Conservation (phyloP, 345 rosid genomes). For the Balakata baccata region DNA sequence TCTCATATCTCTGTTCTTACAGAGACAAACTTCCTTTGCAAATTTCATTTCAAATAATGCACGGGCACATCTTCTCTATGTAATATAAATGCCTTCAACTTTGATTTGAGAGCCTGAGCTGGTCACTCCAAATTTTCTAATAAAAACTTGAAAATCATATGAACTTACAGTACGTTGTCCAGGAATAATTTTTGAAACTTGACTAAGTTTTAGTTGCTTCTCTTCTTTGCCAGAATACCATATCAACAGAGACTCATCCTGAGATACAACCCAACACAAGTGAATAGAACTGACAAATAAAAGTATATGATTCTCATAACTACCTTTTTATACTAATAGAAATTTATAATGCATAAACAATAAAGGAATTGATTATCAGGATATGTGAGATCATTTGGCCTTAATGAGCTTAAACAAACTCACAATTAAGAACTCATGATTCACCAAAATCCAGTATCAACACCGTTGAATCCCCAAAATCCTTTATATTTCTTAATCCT, state of each 20-base stretch:
- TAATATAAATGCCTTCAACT: neutral
- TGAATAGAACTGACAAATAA: conserved; percentile 8
- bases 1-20: too few relatives aligned
- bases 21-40: neutral
- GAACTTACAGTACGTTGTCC: conserved; percentile 71
- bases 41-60: neutral
- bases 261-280: conserved; percentile 17
- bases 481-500: neutral
- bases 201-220: conserved; percentile 54
- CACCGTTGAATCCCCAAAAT: neutral
- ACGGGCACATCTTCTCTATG: neutral
- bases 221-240: conserved; percentile 69
- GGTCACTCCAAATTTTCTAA: neutral
- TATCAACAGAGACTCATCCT: conserved; percentile 57
- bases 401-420: neutral
- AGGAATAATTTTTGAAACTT: conserved; percentile 65
- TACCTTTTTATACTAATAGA: neutral
- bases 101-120: neutral
- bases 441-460: neutral
- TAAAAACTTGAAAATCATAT: neutral
- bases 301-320: neutral
- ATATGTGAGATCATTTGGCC: neutral
- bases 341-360: neutral
- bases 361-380: neutral
- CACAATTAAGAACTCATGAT: neutral